Evolutionary conservation across 2,329 filamentous ascomycete species (phyloP).

Genomic region (Penicillium sp.): DNA sequence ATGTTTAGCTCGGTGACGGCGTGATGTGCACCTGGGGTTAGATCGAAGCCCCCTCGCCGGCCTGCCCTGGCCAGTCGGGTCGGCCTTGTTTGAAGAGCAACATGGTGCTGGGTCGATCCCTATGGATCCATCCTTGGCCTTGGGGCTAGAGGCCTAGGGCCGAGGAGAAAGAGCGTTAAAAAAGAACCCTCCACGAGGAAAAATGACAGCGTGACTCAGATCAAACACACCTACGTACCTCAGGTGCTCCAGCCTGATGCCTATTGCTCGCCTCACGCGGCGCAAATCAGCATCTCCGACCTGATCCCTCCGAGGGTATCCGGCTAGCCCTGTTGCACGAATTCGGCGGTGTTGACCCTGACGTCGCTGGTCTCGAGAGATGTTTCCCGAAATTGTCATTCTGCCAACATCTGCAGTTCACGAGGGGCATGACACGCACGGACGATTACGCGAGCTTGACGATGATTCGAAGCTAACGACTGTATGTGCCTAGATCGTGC

Average conservation of each 20-base stretch:
- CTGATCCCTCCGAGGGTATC: slow-evolving; percentile 16
- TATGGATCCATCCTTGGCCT: not conserved
- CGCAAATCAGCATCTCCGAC: slow-evolving; percentile 10
- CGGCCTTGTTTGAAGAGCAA: slow-evolving; percentile 7
- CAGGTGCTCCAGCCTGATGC: not conserved
- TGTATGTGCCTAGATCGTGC: slow-evolving; percentile 23
- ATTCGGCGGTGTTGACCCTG: not conserved
- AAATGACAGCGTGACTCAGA: slow-evolving; percentile 9
- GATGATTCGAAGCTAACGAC: slow-evolving; percentile 18
- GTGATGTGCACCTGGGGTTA: slow-evolving; percentile 19
- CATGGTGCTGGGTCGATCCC: slow-evolving; percentile 6
- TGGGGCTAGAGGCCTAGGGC: not conserved
- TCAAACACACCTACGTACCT: slow-evolving; percentile 4
- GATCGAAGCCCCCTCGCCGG: slow-evolving; percentile 5
- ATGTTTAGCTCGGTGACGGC: slow-evolving; percentile 10
- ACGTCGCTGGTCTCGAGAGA: slow-evolving; percentile 11
- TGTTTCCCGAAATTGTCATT: slow-evolving; percentile 13
- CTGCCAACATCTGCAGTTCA: slow-evolving; percentile 17
- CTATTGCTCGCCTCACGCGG: slow-evolving; percentile 10
- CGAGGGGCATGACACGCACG: slow-evolving; percentile 15
- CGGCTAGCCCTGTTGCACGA: slow-evolving; percentile 4
- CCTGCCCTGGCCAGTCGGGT: slow-evolving; percentile 20
- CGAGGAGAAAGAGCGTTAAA: not conserved
- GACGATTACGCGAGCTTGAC: slow-evolving; percentile 21
- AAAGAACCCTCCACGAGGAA: not conserved